Conservation (phyloP, 2,329 filamentous ascomycete genomes). For the Periglandula ipomoeae region DNA sequence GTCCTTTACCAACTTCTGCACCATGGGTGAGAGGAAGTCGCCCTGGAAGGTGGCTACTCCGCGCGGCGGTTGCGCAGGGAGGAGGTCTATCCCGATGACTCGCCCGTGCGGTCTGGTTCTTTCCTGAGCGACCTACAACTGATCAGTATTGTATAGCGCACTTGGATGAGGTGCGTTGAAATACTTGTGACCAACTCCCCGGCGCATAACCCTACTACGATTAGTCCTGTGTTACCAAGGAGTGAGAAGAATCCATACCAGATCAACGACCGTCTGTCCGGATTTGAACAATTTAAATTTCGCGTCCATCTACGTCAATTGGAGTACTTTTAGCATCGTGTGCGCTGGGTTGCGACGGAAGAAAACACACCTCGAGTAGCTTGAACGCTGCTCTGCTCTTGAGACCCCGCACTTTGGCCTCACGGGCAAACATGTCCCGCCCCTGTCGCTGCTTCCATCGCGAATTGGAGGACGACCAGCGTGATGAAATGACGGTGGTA, state of each 20-base stretch:
- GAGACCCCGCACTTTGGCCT: constrained; percentile 69
- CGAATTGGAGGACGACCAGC: constrained; percentile 49
- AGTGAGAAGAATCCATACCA: constrained; percentile 43
- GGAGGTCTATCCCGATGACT: constrained; percentile 86
- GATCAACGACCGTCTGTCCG: constrained; percentile 81
- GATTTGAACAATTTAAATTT: constrained; percentile 70
- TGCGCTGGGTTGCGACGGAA: no score
- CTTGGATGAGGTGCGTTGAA: no score
- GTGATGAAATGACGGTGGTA: not conserved
- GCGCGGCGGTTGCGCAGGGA: constrained; percentile 81
- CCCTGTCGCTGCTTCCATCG: constrained; percentile 77
- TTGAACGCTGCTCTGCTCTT: constrained; percentile 94
- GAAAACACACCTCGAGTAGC: constrained; percentile 62
- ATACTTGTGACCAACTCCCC: constrained; percentile 61
- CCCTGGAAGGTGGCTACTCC: constrained; percentile 95
- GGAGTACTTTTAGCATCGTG: not conserved
- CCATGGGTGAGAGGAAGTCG: constrained; percentile 68
- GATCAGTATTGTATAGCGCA: not conserved
- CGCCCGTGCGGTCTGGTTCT: constrained; percentile 67
- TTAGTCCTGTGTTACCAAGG: not conserved
- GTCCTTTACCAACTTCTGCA: constrained; percentile 68
- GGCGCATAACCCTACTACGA: constrained; percentile 62
- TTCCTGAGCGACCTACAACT: constrained; percentile 64
- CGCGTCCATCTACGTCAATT: constrained; percentile 57
- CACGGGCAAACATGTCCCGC: constrained; percentile 60